Evolutionary conservation across 2,329 filamentous ascomycete genomes (phyloP).

Genomic region (Monosporascus sp.): DNA sequence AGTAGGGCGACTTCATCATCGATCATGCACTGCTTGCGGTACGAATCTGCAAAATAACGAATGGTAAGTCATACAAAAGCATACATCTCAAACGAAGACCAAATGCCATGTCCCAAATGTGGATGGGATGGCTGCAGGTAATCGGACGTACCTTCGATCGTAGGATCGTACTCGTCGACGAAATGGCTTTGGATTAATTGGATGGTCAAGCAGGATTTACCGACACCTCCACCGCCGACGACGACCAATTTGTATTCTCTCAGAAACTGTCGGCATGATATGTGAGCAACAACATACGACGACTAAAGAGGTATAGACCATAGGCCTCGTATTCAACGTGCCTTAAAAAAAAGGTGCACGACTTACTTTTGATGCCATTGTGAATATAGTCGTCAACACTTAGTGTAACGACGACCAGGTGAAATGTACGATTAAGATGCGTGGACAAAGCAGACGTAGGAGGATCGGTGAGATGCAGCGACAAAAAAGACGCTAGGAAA

Average conservation of each 20-base stretch:
- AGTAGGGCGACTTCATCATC: slow-evolving; percentile 97
- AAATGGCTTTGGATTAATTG: slow-evolving; percentile 95
- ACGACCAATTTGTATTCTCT: slow-evolving; percentile 96
- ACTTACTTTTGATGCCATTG: slow-evolving; percentile 37
- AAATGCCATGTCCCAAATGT: not conserved
- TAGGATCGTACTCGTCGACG: slow-evolving; percentile 98
- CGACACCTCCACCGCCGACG: slow-evolving; percentile 94
- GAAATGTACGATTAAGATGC: not conserved
- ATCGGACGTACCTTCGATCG: slow-evolving; percentile 78
- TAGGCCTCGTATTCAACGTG: slow-evolving; percentile 1
- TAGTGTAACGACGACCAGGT: slow-evolving; percentile 9
- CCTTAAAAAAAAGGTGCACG: slow-evolving; percentile 2
- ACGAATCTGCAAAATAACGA: slow-evolving; percentile 65
- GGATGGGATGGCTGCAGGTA: not conserved
- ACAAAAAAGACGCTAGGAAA: not conserved
- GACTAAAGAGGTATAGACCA: not conserved
- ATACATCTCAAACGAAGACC: not conserved
- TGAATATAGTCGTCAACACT: slow-evolving; percentile 12
- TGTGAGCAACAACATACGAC: slow-evolving; percentile 11
- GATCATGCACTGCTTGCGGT: slow-evolving; percentile 99
- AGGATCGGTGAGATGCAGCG: not conserved
- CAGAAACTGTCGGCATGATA: slow-evolving; percentile 56
- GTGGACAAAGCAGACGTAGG: slow-evolving; percentile 2
- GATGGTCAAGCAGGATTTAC: slow-evolving; percentile 98
- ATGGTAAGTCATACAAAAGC: slow-evolving; percentile 11